Percentiles rank a stretch among this genome's conserved stretches.
phyloP scores from a whole-genome alignment of 192 early-diverging fungal species.

The Mortierella hygrophila region DNA sequence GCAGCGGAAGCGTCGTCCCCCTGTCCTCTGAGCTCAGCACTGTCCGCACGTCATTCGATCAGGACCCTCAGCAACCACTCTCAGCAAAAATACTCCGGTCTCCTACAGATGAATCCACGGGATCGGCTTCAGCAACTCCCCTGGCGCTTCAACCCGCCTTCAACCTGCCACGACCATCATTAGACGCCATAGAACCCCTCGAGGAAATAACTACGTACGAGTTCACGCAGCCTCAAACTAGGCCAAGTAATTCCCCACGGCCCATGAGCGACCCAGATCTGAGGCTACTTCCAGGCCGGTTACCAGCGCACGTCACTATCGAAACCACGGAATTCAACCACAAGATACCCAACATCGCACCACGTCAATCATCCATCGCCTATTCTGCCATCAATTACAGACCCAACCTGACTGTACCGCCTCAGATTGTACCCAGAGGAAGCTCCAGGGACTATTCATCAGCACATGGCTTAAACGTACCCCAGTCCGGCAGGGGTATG shows the following conservation, averaged over 20 bases:
- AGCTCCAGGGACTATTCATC: conserved; percentile 48
- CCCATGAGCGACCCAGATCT: conserved; percentile 47
- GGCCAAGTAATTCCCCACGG: conserved; percentile 19
- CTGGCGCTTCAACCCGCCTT: conserved; percentile 30
- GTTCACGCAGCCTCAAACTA: not conserved
- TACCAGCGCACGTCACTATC: conserved; percentile 34
- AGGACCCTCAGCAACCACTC: conserved; percentile 16
- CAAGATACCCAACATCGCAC: conserved; percentile 46
- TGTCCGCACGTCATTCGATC: conserved; percentile 32
- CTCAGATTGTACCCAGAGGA: conserved; percentile 39
- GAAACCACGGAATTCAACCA: conserved; percentile 42
- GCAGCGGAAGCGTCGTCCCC: conserved; percentile 4
- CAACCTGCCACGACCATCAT: conserved; percentile 22
- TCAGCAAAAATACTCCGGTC: conserved; percentile 9
- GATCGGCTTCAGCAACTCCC: conserved; percentile 32
- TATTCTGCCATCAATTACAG: conserved; percentile 32
- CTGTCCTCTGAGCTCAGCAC: conserved; percentile 18
- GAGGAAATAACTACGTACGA: conserved; percentile 19
- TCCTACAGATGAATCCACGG: conserved; percentile 27
- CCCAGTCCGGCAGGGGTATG: conserved; percentile 40
- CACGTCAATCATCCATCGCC: conserved; percentile 49
- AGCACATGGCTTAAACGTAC: conserved; percentile 47
- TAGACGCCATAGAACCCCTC: conserved; percentile 40
- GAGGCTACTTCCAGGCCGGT: conserved; percentile 10
- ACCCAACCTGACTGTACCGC: conserved; percentile 44